A percentile compares a stretch with the other conserved stretches of the same genome.
These are phyloP conservation scores for Rhizopogon vinicolor DNA, from an alignment of 768 basidiomycete genomes.

Conservation along the genomic window DNA sequence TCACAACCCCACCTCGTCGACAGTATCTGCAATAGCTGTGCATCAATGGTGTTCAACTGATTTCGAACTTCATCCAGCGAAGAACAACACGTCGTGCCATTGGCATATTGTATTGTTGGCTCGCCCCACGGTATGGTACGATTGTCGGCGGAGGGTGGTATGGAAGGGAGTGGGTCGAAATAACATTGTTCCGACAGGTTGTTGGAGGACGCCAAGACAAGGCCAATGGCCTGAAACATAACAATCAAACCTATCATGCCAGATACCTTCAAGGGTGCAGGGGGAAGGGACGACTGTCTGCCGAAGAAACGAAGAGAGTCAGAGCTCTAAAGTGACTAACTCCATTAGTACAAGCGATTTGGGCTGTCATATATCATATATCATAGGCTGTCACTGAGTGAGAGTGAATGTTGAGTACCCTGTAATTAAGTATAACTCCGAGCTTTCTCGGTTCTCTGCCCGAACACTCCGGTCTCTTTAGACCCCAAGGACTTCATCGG, in stretches of 20 bases:
- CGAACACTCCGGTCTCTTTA: no score
- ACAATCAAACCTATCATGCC: background rate
- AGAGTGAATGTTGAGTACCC: no score
- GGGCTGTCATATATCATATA: no score
- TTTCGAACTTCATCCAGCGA: constrained; percentile 16
- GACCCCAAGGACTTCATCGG: no score
- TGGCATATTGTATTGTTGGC: constrained; percentile 11
- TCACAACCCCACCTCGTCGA: constrained; percentile 9
- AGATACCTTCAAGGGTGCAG: background rate
- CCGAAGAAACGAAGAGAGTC: no score
- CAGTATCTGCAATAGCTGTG: constrained; percentile 14
- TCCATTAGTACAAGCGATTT: no score
- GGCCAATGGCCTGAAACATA: background rate
- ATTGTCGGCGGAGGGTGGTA: constrained; percentile 12
- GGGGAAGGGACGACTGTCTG: no score
- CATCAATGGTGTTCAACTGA: constrained; percentile 14
- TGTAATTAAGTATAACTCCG: no score
- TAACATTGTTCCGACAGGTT: constrained; percentile 13
- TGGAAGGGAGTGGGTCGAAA: constrained; percentile 6
- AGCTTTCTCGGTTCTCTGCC: no score
- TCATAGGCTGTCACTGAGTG: no score
- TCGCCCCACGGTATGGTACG: constrained; percentile 19
- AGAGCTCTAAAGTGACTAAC: no score
- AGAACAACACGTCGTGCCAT: constrained; percentile 21
- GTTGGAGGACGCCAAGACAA: background rate